phyloP scores from a whole-genome alignment of 441 rosid species.

The Brassica hybrid region DNA sequence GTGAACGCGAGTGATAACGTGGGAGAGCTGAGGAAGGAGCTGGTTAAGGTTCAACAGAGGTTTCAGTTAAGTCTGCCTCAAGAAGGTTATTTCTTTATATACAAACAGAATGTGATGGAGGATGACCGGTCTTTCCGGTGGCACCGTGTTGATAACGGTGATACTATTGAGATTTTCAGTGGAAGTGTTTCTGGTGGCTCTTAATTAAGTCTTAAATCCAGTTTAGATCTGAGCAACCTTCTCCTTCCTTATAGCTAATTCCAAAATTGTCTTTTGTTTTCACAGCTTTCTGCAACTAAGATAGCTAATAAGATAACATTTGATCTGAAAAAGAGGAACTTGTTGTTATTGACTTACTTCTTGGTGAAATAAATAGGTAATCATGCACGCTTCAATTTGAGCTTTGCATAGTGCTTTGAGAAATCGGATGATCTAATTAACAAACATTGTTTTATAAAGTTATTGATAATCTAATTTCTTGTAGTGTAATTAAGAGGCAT shows the following conservation, averaged over 20 bases:
- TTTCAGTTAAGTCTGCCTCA: conserved; percentile 59
- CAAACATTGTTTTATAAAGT: neutral
- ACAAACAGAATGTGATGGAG: conserved; percentile 42
- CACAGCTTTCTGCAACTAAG: neutral
- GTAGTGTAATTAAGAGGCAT: neutral
- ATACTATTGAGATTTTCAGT: neutral
- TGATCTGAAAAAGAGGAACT: neutral
- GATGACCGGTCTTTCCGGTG: conserved; percentile 78
- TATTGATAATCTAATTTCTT: neutral
- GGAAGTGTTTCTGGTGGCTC: conserved; percentile 1
- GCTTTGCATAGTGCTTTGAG: neutral
- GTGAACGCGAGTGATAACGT: conserved; percentile 61
- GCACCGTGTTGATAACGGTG: conserved; percentile 66
- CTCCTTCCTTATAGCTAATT: neutral
- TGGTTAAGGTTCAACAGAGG: conserved; percentile 58
- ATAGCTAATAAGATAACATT: conserved; percentile 5
- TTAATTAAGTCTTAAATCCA: neutral
- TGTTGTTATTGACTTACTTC: neutral
- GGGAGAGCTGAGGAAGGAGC: conserved; percentile 64
- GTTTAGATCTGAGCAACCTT: neutral
- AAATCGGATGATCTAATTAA: neutral
- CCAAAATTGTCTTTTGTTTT: neutral
- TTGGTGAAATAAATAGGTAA: neutral
- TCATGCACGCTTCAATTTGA: neutral
- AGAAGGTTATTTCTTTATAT: conserved; percentile 71